These are phyloP conservation scores for Epichloe typhina DNA, from an alignment of 2,329 filamentous ascomycete species.

Conservation along the genomic window DNA sequence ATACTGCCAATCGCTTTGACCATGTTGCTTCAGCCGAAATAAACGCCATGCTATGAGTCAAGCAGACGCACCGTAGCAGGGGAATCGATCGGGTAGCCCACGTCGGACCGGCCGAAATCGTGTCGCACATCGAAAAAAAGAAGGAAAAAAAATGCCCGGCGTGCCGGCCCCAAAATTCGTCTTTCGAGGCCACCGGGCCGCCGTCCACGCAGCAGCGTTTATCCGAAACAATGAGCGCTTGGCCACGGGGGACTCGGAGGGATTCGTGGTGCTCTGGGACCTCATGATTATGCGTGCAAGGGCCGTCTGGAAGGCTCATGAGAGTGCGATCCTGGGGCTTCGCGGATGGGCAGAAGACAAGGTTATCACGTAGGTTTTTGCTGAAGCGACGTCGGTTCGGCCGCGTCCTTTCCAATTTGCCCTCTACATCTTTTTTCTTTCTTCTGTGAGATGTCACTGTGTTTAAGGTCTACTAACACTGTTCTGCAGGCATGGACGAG, in stretches of 20 bases:
- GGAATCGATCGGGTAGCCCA: not conserved
- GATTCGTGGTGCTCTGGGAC: slow-evolving; percentile 80
- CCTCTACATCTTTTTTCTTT: not conserved
- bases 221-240: slow-evolving; percentile 62
- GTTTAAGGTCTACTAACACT: not conserved
- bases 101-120: not conserved
- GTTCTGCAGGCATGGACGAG: slow-evolving; percentile 64
- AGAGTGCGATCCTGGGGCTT: slow-evolving; percentile 62
- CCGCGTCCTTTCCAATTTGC: not conserved
- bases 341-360: slow-evolving; percentile 57
- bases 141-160: slow-evolving; percentile 13
- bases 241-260: slow-evolving; percentile 77
- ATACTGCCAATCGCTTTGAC: too few relatives aligned
- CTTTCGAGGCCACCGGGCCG: slow-evolving; percentile 70
- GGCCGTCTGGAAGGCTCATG: slow-evolving; percentile 79
- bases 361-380: slow-evolving; percentile 67
- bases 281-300: slow-evolving; percentile 66
- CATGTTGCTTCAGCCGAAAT: too few relatives aligned
- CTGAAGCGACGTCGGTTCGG: not conserved
- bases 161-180: slow-evolving; percentile 41
- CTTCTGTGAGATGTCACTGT: not conserved
- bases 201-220: slow-evolving; percentile 68
- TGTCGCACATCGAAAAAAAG: not conserved
- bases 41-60: too few relatives aligned
- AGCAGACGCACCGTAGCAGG: too few relatives aligned